Percentiles rank a stretch among this genome's conserved stretches.
Evolutionary conservation across 1,284 basidiomycete species (phyloP).

Genomic region (Cutaneotrichosporon daszewskae): DNA sequence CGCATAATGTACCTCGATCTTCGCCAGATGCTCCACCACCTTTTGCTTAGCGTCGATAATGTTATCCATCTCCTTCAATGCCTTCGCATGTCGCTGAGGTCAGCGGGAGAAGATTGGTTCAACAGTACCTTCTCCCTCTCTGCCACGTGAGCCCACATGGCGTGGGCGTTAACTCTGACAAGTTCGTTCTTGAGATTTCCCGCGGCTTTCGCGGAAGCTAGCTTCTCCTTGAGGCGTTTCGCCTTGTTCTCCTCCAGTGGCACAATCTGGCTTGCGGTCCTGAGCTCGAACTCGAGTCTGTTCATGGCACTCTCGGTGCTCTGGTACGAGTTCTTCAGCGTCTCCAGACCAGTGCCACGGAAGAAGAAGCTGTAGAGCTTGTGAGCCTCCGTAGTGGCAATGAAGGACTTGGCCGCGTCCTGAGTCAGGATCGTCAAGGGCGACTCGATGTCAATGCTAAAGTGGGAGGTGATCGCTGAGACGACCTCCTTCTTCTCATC

Average conservation of each 20-base stretch:
- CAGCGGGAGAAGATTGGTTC: too few relatives aligned
- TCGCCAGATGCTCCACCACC: too few relatives aligned
- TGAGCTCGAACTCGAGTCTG: conserved; percentile 21
- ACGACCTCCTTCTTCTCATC: conserved; percentile 81
- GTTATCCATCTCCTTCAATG: too few relatives aligned
- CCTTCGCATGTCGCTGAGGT: too few relatives aligned
- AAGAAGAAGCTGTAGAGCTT: conserved; percentile 98
- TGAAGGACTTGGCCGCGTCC: conserved; percentile 76
- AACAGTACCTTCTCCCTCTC: too few relatives aligned
- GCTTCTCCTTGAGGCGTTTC: conserved; percentile 47
- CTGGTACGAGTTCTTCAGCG: conserved; percentile 76
- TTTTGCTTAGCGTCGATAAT: too few relatives aligned
- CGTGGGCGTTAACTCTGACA: too few relatives aligned
- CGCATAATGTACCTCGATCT: too few relatives aligned
- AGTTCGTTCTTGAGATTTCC: conserved; percentile 61
- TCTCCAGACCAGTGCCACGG: conserved; percentile 82
- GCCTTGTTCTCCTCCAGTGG: conserved; percentile 22
- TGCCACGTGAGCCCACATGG: too few relatives aligned
- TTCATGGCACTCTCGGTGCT: conserved; percentile 55
- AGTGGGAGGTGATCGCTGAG: conserved; percentile 80
- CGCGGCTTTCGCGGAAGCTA: conserved; percentile 66
- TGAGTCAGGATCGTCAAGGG: conserved; percentile 92
- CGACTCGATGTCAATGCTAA: conserved; percentile 90
- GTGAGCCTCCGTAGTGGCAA: conserved; percentile 72
- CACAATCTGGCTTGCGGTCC: conserved; percentile 13